These are phyloP conservation scores for Carex sylvatica DNA, from an alignment of 202 grass and related monocot species.

Conservation along the genomic window DNA sequence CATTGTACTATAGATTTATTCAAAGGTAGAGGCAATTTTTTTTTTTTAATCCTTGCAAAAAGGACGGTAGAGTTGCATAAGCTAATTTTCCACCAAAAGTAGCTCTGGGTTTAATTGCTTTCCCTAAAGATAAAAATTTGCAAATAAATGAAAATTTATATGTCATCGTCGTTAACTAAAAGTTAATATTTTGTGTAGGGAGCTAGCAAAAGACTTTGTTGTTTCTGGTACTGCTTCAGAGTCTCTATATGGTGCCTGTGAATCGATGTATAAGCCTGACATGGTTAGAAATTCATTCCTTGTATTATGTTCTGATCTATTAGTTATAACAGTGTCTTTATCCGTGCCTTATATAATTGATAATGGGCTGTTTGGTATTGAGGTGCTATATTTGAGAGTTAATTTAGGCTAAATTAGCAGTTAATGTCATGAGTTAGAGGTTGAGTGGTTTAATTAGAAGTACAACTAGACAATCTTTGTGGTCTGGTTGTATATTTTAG, in stretches of 20 bases:
- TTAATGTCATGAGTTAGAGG: background rate
- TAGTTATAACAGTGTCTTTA: background rate
- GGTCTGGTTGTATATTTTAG: background rate
- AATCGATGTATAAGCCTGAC: conserved; percentile 91
- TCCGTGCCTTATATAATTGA: background rate
- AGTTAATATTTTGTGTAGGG: conserved; percentile 46
- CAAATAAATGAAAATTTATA: background rate
- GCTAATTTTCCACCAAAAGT: background rate
- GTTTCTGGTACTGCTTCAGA: conserved; percentile 74
- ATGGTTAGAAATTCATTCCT: conserved; percentile 58
- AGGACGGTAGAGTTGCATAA: background rate
- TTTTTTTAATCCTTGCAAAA: background rate
- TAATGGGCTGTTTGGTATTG: background rate
- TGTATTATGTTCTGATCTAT: conserved; percentile 1
- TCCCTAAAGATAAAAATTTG: background rate
- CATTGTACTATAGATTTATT: background rate
- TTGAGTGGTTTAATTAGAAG: background rate
- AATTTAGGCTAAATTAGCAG: background rate
- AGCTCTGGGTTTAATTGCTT: background rate
- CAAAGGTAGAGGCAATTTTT: background rate
- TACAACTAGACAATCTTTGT: background rate
- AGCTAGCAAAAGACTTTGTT: conserved; percentile 88
- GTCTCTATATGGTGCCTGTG: conserved; percentile 81
- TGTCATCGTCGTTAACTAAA: background rate
- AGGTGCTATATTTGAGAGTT: background rate